Percentiles rank a stretch among this genome's conserved stretches.
phyloP scores from a whole-genome alignment of 176 grass and related monocot species.

The Juncus effusus region DNA sequence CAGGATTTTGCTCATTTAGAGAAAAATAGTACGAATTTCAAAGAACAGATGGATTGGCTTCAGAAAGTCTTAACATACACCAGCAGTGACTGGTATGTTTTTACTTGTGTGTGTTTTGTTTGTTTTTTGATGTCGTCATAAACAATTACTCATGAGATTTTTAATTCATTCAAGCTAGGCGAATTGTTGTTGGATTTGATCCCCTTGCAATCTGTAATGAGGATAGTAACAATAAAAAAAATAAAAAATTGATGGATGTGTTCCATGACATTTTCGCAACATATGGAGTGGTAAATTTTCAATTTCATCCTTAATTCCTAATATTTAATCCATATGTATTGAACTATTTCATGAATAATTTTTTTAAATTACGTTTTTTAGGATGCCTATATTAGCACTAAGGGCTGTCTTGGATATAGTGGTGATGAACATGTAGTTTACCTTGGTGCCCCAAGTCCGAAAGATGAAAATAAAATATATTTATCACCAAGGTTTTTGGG shows the following conservation, averaged over 20 bases:
- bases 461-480: constrained; percentile 12
- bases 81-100: constrained; percentile 34
- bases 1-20: constrained; percentile 24
- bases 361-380: constrained; percentile 16
- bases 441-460: constrained; percentile 32
- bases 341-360: not conserved
- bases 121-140: not conserved
- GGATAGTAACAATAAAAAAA: constrained; percentile 24
- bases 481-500: not conserved
- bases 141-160: constrained; percentile 14
- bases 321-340: not conserved
- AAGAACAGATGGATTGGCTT: constrained; percentile 31
- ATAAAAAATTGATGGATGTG: constrained; percentile 27
- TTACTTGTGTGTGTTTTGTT: not conserved
- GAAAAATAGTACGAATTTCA: constrained; percentile 18
- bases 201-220: constrained; percentile 36
- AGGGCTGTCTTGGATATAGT: constrained; percentile 27
- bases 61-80: constrained; percentile 21
- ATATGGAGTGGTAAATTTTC: constrained; percentile 33
- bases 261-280: constrained; percentile 36
- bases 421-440: constrained; percentile 27
- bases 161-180: constrained; percentile 38
- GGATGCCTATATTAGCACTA: constrained; percentile 44
- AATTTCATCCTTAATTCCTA: not conserved
- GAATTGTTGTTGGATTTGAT: constrained; percentile 41